phyloP scores from a whole-genome alignment of 768 basidiomycete genomes.

The Calocybe indica region DNA sequence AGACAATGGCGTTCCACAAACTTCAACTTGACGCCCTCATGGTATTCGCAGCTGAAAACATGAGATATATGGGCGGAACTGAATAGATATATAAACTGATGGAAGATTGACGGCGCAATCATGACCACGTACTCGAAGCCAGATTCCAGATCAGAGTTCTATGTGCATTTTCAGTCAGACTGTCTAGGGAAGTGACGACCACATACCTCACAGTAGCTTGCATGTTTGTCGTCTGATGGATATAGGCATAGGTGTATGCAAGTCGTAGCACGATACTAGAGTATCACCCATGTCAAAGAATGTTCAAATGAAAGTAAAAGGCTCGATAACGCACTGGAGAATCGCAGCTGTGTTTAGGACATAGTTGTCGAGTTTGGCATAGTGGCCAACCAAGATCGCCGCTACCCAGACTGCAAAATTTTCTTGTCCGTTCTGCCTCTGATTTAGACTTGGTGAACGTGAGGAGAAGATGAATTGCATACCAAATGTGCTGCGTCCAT shows the following conservation, averaged over 20 bases:
- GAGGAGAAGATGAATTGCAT: background rate
- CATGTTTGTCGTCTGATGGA: slow-evolving; percentile 13
- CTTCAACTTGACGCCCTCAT: too few species aligned
- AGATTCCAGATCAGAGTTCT: slow-evolving; percentile 4
- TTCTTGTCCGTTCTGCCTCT: slow-evolving; percentile 22
- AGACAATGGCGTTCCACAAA: too few species aligned
- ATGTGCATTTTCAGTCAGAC: background rate
- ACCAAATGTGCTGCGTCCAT: slow-evolving; percentile 18
- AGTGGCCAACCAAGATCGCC: slow-evolving; percentile 12
- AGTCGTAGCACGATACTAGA: slow-evolving; percentile 16
- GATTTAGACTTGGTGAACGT: background rate
- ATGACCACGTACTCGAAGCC: slow-evolving; percentile 4
- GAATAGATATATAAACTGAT: background rate
- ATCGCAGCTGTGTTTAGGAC: slow-evolving; percentile 23
- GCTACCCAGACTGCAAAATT: slow-evolving; percentile 21
- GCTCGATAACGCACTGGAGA: slow-evolving; percentile 5
- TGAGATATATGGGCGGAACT: too few species aligned
- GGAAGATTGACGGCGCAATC: background rate
- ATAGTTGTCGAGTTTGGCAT: slow-evolving; percentile 8
- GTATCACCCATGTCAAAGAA: slow-evolving; percentile 8
- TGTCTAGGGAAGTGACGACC: background rate
- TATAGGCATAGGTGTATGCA: slow-evolving; percentile 24
- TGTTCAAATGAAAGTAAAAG: background rate
- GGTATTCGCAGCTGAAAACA: too few species aligned
- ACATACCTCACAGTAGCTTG: slow-evolving; percentile 10